Evolutionary conservation across 2,329 filamentous ascomycete species (phyloP), one percentile per base, ranked within the genome.

Genomic region (Monosporascus cannonballus): DNA sequence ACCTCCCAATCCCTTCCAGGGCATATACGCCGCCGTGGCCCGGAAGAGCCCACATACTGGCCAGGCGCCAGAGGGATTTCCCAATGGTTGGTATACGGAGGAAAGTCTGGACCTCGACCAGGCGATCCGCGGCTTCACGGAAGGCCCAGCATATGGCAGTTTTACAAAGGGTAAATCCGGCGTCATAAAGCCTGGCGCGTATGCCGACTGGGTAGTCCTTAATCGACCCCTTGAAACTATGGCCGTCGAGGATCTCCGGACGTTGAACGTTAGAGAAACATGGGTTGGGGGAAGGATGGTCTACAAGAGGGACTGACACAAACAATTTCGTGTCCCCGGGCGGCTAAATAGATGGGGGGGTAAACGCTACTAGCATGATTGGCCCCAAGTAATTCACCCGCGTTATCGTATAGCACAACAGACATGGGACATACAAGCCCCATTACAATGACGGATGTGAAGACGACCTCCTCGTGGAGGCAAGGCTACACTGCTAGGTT

Each of bases 161-260:
- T 85, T 85, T 48, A 69, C 80, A 48, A 81, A 86, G 46, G 77
- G 74, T 0, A 76, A 73, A 57, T 79, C 81, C 1, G 85, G 85
- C 0, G 71, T 78, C 1, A 85, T 89, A 30, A 67, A 73, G 51
- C 66, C 73, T n/a, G 84, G 83, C 0, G 81, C 79, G 1, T 81
- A 81, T 64, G 86, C 85, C 0, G 86, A 89, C 65, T 89, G 84
- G 85, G 73, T 89, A 4, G 84, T 89, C n/a, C 67, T 89, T 14
- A 84, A 87, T 56, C 65, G 72, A 55, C 76, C 80, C 45, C 61
- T 87, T 0, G 77, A 79, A 51, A 70, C 61, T 0, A 65, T 79
- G 34, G 70, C 74, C 11, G 54, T 78, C 2, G 81, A 85, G 53
- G 72, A 73, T 14, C 59, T 88, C 51, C 76, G 81, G 24, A 69